phyloP scores from a whole-genome alignment of 2,329 filamentous ascomycete species.

The Thielaviopsis ethacetica region DNA sequence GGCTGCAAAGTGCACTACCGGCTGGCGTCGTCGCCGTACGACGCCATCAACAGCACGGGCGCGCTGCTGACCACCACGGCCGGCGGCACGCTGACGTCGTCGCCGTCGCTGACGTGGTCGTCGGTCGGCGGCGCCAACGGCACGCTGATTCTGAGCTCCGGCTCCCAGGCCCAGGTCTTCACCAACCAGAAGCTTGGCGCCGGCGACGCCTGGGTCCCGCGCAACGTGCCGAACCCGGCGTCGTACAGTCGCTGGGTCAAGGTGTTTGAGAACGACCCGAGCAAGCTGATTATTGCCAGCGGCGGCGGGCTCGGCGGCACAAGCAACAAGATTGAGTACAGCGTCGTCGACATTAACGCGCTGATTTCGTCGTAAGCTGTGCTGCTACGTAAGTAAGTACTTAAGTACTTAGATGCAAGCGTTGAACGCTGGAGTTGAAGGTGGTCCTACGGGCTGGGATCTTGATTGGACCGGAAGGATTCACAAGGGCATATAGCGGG shows the following conservation, averaged over 20 bases:
- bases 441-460: too few species aligned
- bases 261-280: constrained; percentile 21
- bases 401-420: too few species aligned
- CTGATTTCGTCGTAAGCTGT: constrained; percentile 6
- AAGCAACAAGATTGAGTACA: constrained; percentile 26
- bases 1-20: constrained; percentile 30
- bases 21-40: constrained; percentile 22
- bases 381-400: too few species aligned
- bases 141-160: constrained; percentile 27
- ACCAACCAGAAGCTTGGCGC: constrained; percentile 26
- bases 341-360: constrained; percentile 17
- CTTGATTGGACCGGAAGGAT: too few species aligned
- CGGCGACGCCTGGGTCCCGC: constrained; percentile 22
- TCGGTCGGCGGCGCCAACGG: constrained; percentile 27
- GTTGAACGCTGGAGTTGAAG: too few species aligned
- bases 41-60: constrained; percentile 20
- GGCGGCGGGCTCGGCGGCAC: constrained; percentile 29
- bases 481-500: too few species aligned
- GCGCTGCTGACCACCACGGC: constrained; percentile 19
- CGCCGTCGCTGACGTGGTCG: constrained; percentile 29
- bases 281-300: constrained; percentile 26
- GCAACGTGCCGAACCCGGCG: constrained; percentile 20
- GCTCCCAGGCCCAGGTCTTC: constrained; percentile 22
- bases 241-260: constrained; percentile 24
- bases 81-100: constrained; percentile 18